Base-by-base conservation (phyloP, 2,329 filamentous ascomycete species). In the Pyrenochaeta sp. region DNA sequence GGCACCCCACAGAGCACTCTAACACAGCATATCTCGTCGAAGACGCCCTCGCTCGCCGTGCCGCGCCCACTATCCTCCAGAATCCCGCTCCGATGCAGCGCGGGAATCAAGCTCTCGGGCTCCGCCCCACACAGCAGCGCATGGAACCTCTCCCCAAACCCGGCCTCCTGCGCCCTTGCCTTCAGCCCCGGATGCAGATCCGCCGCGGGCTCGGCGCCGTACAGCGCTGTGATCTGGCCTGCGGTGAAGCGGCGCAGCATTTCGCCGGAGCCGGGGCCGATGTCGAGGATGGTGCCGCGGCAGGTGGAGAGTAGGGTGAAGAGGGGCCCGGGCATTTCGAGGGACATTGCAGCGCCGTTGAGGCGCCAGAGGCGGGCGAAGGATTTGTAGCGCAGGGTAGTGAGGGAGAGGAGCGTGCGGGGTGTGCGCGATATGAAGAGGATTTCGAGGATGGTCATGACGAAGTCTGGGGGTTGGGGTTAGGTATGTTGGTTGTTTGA, bases 1-100 rank as follows among this genome's bases (percentile, higher is more conserved):
- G 79, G 77, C 7, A 84, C 77, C 3, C 78, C 78, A 50, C 81
- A 84, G 2, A 84, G 63, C 1, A 83, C 81, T 0, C 80, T 72
- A 7, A 81, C 66, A 44, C 77, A 79, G 35, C 81, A 66, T 32
- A 84, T 79, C 9, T 78, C 78, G 54, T 84, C 81, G 31, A 83
- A 81, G 1, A 81, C 53, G 0, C 74, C 75, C 3, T 61, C 61
- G 6, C 51, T 60, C 7, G 57, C 60, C 13, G 51, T 41, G 2
- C 58, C 61, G 3, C 54, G 38, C 9, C 57, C 61, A 21, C 53
- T 46, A 0, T 55, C 29, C 6, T 63, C 39, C 3, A 76, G 41
- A 3, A 80, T 53, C 0, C 73, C 76, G n/a, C 69, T 67, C 51
- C 72, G 73, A 34, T 65, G 60, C 35, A 79, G 65, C 11, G 69